Evolutionary conservation across 2,329 filamentous ascomycete genomes (phyloP), one percentile per base, ranked within the genome.

Genomic region (Penicillium sp.): DNA sequence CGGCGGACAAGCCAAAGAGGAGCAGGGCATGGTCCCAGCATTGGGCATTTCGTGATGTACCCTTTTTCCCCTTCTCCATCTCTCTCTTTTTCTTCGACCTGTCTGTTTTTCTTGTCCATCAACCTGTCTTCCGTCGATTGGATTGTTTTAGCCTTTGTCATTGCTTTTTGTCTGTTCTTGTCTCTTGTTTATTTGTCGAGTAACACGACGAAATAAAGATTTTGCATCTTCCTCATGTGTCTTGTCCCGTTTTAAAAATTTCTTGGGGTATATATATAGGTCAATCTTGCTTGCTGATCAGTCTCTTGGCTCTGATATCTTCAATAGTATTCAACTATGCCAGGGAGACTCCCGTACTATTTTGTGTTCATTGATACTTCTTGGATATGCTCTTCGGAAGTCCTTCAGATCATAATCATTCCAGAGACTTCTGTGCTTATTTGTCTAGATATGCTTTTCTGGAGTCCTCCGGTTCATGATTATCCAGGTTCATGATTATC

Each of bases 1-100:
- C 12, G 88, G 83, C 3, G 79, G 75, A 2, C 69, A 80, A 62
- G 68, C 71, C 59, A 87, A 84, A 69, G 87, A 88, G 59, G 91
- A 97, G 74, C 90, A 88, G 77, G 93, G 93, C 5, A 90, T 93
- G 75, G 87, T 97, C 63, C 78, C 88, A 11, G 85, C 90, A 61
- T 83, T 97, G 67, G 87, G 86, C 43, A 82, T 97, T 66, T 83
- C 84, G 65, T 94, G 63, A 66, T 54, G 24, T 59, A 48, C 48
- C 6, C 21, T n/a, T 48, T 5, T 18, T 18, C 23, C 16, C n/a
- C 16, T 18, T 35, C 33, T 35, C 8, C 23, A 8, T 35, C 23
- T 51, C n/a, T 42, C 11, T 52, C 16, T 3, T 18, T 23, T 52
- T 42, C n/a, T 21, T 18, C 38, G 23, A 43, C 26, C 42, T 30